These are phyloP conservation scores for Vaccinium corymbosum DNA, from an alignment of 148 eudicot species.

Conservation along the genomic window DNA sequence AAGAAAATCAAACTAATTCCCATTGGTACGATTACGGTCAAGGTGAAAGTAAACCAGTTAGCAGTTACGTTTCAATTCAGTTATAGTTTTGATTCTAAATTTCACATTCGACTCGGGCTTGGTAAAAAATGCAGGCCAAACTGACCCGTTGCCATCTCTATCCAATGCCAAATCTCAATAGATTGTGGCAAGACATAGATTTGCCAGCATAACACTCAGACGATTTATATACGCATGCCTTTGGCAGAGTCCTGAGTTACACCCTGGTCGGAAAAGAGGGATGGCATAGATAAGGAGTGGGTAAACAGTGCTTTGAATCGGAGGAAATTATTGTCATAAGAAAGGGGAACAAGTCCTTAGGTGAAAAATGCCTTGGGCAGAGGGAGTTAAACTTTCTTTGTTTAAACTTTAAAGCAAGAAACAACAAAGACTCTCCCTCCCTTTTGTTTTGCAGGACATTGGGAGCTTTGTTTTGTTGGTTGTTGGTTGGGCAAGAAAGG, in stretches of 20 bases:
- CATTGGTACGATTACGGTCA: too few species aligned
- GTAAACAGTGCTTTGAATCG: constrained; percentile 9
- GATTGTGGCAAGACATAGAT: neutral
- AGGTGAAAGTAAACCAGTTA: too few species aligned
- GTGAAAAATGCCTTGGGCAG: constrained; percentile 22
- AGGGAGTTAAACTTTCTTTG: neutral
- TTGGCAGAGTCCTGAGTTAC: neutral
- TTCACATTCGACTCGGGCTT: too few species aligned
- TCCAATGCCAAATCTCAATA: neutral
- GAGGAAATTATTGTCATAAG: constrained; percentile 25
- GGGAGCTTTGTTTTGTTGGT: constrained; percentile 31
- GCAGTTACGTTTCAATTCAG: too few species aligned
- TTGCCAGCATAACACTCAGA: neutral
- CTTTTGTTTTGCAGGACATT: constrained; percentile 16
- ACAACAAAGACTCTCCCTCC: constrained; percentile 15
- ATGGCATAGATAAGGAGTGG: neutral
- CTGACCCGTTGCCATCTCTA: neutral
- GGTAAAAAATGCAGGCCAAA: too few species aligned
- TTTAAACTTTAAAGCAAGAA: neutral
- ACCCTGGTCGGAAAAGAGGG: neutral
- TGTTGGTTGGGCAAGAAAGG: constrained; percentile 32
- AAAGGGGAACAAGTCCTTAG: constrained; percentile 35
- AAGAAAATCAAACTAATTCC: too few species aligned
- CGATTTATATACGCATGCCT: neutral
- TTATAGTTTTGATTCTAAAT: too few species aligned